Evolutionary conservation across 805 yeast species (phyloP).

Genomic region (Teunomyces lycoperdinae): DNA sequence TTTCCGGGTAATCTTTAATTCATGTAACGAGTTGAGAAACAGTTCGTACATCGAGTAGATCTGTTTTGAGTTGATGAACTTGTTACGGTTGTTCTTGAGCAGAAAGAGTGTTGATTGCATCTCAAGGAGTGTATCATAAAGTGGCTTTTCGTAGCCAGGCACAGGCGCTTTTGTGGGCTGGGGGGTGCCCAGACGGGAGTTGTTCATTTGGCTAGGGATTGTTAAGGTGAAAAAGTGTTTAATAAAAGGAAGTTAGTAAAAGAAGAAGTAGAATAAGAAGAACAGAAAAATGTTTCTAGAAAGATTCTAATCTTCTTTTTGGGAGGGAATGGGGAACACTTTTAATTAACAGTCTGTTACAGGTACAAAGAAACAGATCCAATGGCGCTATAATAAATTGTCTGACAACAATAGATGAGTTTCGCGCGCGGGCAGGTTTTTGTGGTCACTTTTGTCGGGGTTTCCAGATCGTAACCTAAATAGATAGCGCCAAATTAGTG

Average conservation of each 20-base stretch:
- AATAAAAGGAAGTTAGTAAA: not conserved
- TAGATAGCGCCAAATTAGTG: too few species aligned
- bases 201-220: not conserved
- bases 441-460: not conserved
- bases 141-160: constrained; percentile 37
- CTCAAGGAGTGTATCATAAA: constrained; percentile 25
- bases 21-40: constrained; percentile 54
- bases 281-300: not conserved
- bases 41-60: constrained; percentile 58
- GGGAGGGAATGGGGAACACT: too few species aligned
- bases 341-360: too few species aligned
- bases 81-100: constrained; percentile 60
- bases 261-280: not conserved
- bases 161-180: constrained; percentile 10
- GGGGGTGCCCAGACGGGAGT: constrained; percentile 12
- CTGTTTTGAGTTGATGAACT: constrained; percentile 65
- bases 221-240: not conserved
- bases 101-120: constrained; percentile 28
- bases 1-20: constrained; percentile 52
- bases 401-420: not conserved
- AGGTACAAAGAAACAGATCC: not conserved
- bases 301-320: too few species aligned
- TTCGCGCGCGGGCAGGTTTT: not conserved
- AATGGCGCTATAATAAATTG: not conserved
- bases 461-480: not conserved